phyloP scores from a whole-genome alignment of 2,329 filamentous ascomycete genomes.

The Fusarium sp. region DNA sequence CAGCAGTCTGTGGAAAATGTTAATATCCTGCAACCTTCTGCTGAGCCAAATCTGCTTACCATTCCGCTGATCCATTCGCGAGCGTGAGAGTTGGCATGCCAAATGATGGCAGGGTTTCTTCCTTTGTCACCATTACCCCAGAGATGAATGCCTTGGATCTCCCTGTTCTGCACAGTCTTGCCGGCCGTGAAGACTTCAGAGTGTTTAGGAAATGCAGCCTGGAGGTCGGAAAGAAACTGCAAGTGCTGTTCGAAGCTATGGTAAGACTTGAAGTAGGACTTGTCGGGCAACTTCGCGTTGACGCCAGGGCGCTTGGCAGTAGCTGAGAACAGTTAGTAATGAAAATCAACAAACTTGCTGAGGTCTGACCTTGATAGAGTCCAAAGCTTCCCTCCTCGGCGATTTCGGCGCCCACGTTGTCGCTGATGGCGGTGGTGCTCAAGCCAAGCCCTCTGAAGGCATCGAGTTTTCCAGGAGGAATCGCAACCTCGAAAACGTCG shows the following conservation, averaged over 20 bases:
- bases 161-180: slow-evolving; percentile 59
- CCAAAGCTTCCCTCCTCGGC: slow-evolving; percentile 39
- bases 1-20: slow-evolving; percentile 24
- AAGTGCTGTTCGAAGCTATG: slow-evolving; percentile 65
- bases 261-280: slow-evolving; percentile 65
- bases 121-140: slow-evolving; percentile 61
- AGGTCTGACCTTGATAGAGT: slow-evolving; percentile 20
- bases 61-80: slow-evolving; percentile 71
- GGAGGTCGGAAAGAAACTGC: slow-evolving; percentile 60
- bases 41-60: slow-evolving; percentile 44
- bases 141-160: slow-evolving; percentile 72
- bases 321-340: neutral
- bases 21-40: neutral
- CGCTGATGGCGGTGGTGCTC: slow-evolving; percentile 36
- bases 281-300: slow-evolving; percentile 12
- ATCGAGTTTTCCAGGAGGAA: slow-evolving; percentile 41
- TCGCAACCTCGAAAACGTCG: slow-evolving; percentile 42
- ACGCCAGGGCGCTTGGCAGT: neutral
- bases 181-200: slow-evolving; percentile 64
- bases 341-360: rapidly evolving
- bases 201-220: slow-evolving; percentile 56
- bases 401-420: slow-evolving; percentile 46
- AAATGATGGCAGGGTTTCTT: slow-evolving; percentile 64
- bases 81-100: slow-evolving; percentile 70
- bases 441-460: slow-evolving; percentile 43